These are phyloP conservation scores for Sarocladiaceae sp. DNA, from an alignment of 2,329 filamentous ascomycete genomes.

Conservation along the genomic window DNA sequence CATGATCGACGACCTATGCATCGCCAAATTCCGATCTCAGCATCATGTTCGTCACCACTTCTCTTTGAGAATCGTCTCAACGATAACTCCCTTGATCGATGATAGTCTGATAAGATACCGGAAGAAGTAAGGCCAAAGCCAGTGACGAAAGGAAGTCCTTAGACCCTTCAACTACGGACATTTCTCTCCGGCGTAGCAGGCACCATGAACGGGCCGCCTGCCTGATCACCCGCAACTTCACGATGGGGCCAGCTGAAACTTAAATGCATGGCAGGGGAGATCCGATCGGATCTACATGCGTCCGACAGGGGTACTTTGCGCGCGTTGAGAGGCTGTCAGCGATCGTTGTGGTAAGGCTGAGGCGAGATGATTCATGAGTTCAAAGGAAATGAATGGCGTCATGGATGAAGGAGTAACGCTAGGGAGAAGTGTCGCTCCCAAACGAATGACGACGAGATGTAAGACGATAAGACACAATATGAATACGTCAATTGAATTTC, in stretches of 20 bases:
- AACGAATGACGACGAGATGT: constrained; percentile 2
- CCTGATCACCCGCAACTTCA: constrained; percentile 4
- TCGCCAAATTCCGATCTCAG: too few species aligned
- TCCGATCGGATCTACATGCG: constrained; percentile 5
- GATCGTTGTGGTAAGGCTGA: background rate
- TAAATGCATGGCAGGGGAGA: background rate
- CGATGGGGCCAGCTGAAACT: background rate
- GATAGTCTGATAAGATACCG: too few species aligned
- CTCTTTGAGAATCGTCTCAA: too few species aligned
- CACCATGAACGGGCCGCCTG: background rate
- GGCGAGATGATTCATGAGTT: constrained; percentile 8
- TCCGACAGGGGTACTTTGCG: background rate
- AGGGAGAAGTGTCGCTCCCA: background rate
- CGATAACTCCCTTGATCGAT: too few species aligned
- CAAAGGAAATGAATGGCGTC: constrained; percentile 10
- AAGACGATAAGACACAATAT: background rate
- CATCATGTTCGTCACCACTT: too few species aligned
- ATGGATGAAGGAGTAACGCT: constrained; percentile 8
- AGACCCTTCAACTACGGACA: background rate
- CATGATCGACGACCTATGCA: too few species aligned
- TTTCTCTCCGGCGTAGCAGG: background rate
- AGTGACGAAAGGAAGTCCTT: background rate
- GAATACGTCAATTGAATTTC: background rate
- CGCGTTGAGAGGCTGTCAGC: too few species aligned
- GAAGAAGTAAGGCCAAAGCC: background rate